phyloP scores from a whole-genome alignment of 225 moss, liverwort and hornwort species.

The Bryoerythrophyllum caledonicum region DNA sequence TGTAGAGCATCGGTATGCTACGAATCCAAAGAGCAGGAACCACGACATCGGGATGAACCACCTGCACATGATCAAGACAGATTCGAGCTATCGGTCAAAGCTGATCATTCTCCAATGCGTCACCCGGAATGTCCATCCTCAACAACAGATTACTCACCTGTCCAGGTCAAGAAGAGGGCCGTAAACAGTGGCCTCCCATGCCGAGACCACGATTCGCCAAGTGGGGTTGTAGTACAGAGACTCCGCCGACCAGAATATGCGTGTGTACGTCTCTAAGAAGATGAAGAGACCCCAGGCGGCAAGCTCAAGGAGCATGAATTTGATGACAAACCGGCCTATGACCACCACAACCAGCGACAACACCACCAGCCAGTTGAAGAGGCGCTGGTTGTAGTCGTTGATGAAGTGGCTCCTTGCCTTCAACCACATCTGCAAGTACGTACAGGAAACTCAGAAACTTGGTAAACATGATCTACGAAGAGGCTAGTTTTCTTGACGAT shows the following conservation, averaged over 20 bases:
- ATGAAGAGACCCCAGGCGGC: constrained; percentile 56
- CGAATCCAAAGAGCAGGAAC: constrained; percentile 32
- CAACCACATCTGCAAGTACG: constrained; percentile 48
- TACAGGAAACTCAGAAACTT: neutral
- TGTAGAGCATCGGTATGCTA: constrained; percentile 38
- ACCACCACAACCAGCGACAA: constrained; percentile 52
- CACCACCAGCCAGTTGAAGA: constrained; percentile 62
- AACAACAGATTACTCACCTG: constrained; percentile 31
- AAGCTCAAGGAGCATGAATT: constrained; percentile 50
- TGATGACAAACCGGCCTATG: constrained; percentile 51
- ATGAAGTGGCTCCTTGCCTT: constrained; percentile 48
- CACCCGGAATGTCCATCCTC: neutral
- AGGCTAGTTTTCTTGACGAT: too few relatives aligned
- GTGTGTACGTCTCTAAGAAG: constrained; percentile 54
- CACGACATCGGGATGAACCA: constrained; percentile 54
- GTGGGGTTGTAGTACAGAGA: constrained; percentile 54
- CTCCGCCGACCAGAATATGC: constrained; percentile 60
- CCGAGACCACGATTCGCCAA: constrained; percentile 51
- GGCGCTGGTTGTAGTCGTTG: constrained; percentile 56
- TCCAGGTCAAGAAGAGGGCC: constrained; percentile 53
- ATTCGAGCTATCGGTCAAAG: constrained; percentile 5
- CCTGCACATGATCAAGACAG: constrained; percentile 31
- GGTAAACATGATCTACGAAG: too few relatives aligned
- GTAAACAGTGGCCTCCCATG: constrained; percentile 55
- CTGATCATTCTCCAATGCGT: too few relatives aligned